Evolutionary conservation across 2,329 filamentous ascomycete genomes (phyloP), one percentile per base, ranked within the genome.

Genomic region (Raffaelea ambrosiae): DNA sequence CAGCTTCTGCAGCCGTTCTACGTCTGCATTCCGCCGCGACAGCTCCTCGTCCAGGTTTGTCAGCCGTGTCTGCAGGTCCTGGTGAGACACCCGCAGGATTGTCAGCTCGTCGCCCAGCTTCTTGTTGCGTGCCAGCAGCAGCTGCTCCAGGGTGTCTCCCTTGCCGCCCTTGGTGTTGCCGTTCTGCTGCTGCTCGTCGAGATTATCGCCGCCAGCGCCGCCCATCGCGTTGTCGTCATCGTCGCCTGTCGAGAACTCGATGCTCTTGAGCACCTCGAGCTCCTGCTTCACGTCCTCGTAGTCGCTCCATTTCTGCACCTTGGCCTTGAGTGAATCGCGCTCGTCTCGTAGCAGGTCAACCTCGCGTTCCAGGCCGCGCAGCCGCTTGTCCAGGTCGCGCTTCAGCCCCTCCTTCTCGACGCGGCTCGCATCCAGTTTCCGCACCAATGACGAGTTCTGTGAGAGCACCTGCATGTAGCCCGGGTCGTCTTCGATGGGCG

Each of bases 281-380:
- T 98, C 94, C 54, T 94, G 87, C 67, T 93, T 96, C 43, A 98
- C 81, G 50, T 97, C 91, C 31, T 97, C 90, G 62, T 98, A 98
- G 63, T 98, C 93, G 55, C 81, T 81, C 81, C 88, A 94, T 62
- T 86, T 94, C 53, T 88, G 82, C 3, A 97, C 78, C 67, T 93
- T 95, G 35, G 74, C 71, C 60, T 84, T 87, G 48, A 97, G 71
- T 22, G 76, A 72, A 51, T 96, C 89, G 54, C 87, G 83, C 62
- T 97, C 93, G 29, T 86, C 80, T 58, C 83, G 84, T 18, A 95
- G 68, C 49, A 85, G 77, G 9, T 76, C 74, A 48, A 84, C 77
- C 59, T 94, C 86, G 53, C 91, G 76, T 65, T 96, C 90, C 16
- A 90, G 70, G n/a, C 80, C 77, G 50, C 88, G 83, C 43, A 94